Base-by-base conservation (phyloP, 139 green algal species). In the Chlorella vulgaris region DNA sequence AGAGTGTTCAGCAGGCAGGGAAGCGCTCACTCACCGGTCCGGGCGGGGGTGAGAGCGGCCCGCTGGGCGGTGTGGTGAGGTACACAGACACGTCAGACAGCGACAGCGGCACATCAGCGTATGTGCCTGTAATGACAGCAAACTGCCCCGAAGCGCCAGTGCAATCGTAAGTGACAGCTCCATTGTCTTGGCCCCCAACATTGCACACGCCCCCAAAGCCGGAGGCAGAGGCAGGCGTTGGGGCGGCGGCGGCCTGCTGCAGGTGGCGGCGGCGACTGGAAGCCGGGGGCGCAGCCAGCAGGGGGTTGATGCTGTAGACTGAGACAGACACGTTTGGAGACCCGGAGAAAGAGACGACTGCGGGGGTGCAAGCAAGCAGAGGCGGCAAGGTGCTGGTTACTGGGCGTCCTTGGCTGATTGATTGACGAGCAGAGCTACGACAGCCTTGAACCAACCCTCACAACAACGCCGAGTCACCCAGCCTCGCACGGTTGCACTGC, bases 21-120 rank as follows among this genome's bases (percentile, higher is more conserved):
- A n/a, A n/a, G 47, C 47, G 47, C 55, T n/a, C 55, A 65, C 55
- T 65, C 55, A 65, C 55, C 55, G 55, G 55, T n/a, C 55, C 55
- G 5, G 55, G 55, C 55, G 55, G 55, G 18, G 55, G 55, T 8
- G 18, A 31, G 18, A 65, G 55, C 22, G 55, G 55, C 22, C 55
- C 55, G 18, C 18, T 65, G 55, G 55, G 55, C 22, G 55, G 55
- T 65, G n/a, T 21, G 5, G 55, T 65, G 18, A 65, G 22, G 55
- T 31, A 65, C 55, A 65, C 55, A n/a, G n/a, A n/a, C 29, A 42
- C 21, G 29, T 42, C n/a, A n/a, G 29, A 18, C 63, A 70, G 29
- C n/a, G 24, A 13, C 63, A 40, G n/a, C 29, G 63, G 63, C 28
- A 24, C 10, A 40, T 29, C 33, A n/a, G n/a, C n/a, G n/a, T n/a